Percentiles rank a stretch among this genome's conserved stretches.
Evolutionary conservation across 441 rosid species (phyloP).

Genomic region (Aquilaria agallochum): DNA sequence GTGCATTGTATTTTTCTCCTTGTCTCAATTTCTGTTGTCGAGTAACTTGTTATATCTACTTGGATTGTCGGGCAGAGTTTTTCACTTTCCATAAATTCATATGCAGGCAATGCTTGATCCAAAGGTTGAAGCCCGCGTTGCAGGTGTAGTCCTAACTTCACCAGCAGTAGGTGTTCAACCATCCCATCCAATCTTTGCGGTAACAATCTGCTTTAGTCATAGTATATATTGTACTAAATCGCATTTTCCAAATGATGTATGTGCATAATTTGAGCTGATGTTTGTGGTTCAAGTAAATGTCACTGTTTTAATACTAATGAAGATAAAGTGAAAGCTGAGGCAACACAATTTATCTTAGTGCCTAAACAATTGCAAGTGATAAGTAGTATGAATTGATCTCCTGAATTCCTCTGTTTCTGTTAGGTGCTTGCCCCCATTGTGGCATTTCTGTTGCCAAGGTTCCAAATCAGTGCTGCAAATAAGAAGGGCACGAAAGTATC

Average conservation of each 20-base stretch:
- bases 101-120: slow-evolving; percentile 79
- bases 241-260: not conserved
- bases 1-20: not conserved
- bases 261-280: not conserved
- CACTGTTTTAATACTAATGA: no score
- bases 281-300: not conserved
- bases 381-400: not conserved
- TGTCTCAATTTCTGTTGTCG: not conserved
- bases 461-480: slow-evolving; percentile 65
- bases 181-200: slow-evolving; percentile 73
- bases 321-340: no score
- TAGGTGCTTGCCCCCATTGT: slow-evolving; percentile 74
- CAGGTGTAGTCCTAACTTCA: slow-evolving; percentile 78
- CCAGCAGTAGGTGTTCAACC: slow-evolving; percentile 97
- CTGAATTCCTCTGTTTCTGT: slow-evolving; percentile 2
- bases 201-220: slow-evolving; percentile 17
- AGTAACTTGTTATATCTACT: not conserved
- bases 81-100: not conserved
- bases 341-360: no score
- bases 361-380: not conserved
- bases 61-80: not conserved
- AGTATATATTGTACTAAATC: not conserved
- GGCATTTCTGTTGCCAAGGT: slow-evolving; percentile 56
- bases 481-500: slow-evolving; percentile 71
- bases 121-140: slow-evolving; percentile 46